Evolutionary conservation across 2,329 filamentous ascomycete genomes (phyloP), one percentile per base, ranked within the genome.

Genomic region (Elsinoe perseae): DNA sequence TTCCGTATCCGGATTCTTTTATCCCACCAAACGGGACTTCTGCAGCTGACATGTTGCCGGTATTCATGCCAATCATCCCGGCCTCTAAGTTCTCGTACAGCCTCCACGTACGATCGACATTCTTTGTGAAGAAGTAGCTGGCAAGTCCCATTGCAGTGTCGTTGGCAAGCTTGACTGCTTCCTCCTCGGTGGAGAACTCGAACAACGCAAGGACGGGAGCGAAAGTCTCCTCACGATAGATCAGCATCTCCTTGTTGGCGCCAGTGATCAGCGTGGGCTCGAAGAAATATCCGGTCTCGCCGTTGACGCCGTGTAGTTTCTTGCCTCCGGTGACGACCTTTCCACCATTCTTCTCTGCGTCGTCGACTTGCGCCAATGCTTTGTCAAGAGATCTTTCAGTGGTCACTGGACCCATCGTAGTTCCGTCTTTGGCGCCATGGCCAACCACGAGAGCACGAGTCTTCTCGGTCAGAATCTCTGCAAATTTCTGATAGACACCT

Each of bases 21-120:
- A 85, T 83, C 2, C 83, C 83, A 16, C 83, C 83, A 64, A 86
- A 86, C 2, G 83, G 83, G 20, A 79, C 79, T 65, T 86, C 83
- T 0, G 82, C 82, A 1, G 82, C 82, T 1, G 81, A 84, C n/a
- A 77, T 74, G 63, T 84, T 84, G 16, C 80, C 81, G 73, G 63
- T 59, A 62, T 84, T 84, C 70, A 84, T 72, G 12, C 83, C 83
- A 64, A 86, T 82, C 83, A 86, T 86, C 2, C 83, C 83, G 3
- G 83, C 83, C 65, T 86, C 82, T 30, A 87, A 66, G 61, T 80
- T 83, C 73, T 87, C 83, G 57, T 86, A 71, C 65, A 86, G 70
- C 58, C 84, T 74, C 80, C 83, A 85, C 53, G 81, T 75, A 0
- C 83, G 80, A 64, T 85, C 81, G 4, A 86, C 71, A 62, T 85